Conservation (phyloP, 2,329 filamentous ascomycete genomes). For the Hymenoscyphus albidus region DNA sequence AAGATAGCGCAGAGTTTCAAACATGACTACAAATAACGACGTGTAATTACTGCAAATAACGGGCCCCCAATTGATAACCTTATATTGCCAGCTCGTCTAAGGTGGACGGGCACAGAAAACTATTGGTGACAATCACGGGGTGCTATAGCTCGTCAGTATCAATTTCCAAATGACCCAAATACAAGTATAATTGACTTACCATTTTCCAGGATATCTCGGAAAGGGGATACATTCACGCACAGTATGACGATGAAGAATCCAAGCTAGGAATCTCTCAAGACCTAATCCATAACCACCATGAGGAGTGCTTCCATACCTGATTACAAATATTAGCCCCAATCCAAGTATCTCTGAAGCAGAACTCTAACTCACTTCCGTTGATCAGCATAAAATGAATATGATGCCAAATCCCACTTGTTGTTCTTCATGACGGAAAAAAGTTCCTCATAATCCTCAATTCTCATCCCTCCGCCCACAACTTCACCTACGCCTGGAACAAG, state of each 20-base stretch:
- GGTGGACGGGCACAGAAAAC: too few species aligned
- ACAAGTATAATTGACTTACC: background rate
- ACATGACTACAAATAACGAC: too few species aligned
- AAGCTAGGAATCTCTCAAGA: background rate
- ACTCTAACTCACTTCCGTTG: background rate
- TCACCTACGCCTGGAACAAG: background rate
- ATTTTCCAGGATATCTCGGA: constrained; percentile 1
- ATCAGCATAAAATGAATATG: background rate
- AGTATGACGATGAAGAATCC: background rate
- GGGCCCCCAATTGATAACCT: too few species aligned
- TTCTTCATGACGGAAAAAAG: background rate
- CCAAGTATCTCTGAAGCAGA: background rate
- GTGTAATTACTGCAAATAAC: too few species aligned
- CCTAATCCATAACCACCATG: background rate
- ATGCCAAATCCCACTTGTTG: background rate
- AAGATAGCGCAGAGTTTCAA: too few species aligned
- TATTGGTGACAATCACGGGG: background rate
- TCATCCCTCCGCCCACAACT: background rate
- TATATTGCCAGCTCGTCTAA: too few species aligned
- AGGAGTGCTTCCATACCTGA: background rate
- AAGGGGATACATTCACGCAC: background rate
- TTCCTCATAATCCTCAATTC: constrained; percentile 2
- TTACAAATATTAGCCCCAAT: background rate
- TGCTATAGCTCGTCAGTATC: background rate
- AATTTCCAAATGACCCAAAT: background rate